Evolutionary conservation across 768 basidiomycete genomes (phyloP).

Genomic region (Mycena leptocephala): DNA sequence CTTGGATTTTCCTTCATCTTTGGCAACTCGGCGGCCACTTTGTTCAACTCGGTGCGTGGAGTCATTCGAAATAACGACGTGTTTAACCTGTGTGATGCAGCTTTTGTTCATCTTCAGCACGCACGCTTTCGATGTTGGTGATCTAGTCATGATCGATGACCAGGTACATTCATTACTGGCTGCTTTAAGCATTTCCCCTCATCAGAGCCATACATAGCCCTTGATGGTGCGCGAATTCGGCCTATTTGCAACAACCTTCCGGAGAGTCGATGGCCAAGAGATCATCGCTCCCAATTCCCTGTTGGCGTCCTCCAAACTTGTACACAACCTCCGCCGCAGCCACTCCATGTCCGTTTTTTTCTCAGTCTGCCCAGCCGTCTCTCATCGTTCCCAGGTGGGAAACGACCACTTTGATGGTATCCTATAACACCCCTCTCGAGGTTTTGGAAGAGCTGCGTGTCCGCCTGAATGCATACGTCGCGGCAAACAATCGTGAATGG

Average conservation of each 20-base stretch:
- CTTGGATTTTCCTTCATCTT: constrained; percentile 91
- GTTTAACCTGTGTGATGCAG: constrained; percentile 49
- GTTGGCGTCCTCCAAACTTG: constrained; percentile 78
- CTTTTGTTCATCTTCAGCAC: constrained; percentile 91
- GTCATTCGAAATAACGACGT: neutral
- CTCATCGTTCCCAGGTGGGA: constrained; percentile 66
- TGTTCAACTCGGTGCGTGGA: constrained; percentile 75
- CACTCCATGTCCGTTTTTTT: constrained; percentile 73
- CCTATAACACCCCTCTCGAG: constrained; percentile 82
- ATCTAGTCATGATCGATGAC: constrained; percentile 87
- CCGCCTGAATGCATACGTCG: constrained; percentile 74
- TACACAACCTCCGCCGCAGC: constrained; percentile 85
- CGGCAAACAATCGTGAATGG: constrained; percentile 82
- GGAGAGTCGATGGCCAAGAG: constrained; percentile 86
- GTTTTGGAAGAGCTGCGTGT: constrained; percentile 75
- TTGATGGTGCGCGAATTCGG: constrained; percentile 85
- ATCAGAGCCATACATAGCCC: constrained; percentile 42
- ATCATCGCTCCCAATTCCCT: constrained; percentile 86
- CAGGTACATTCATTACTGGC: constrained; percentile 56
- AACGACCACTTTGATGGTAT: constrained; percentile 74
- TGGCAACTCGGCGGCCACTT: constrained; percentile 83
- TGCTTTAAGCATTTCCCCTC: neutral
- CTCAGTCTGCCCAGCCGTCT: neutral
- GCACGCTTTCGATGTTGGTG: constrained; percentile 90
- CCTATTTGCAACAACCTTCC: constrained; percentile 84